Base-by-base conservation (phyloP, 2,329 filamentous ascomycete genomes). In the Arthrobotrys conoides region DNA sequence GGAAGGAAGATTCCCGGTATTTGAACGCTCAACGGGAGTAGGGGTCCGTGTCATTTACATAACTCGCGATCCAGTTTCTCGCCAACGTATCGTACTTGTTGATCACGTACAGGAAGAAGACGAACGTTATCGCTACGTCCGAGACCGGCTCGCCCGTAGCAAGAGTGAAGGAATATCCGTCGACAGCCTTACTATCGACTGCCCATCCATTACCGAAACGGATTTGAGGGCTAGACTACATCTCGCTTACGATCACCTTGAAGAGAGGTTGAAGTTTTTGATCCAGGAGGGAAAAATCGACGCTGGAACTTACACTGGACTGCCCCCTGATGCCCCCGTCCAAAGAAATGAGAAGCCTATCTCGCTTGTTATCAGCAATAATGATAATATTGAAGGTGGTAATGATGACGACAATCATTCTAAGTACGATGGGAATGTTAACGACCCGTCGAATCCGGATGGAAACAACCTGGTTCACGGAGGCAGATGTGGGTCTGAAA, bases 51-150 rank as follows among this genome's bases (percentile, higher is more conserved):
- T 68, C 18, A 61, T 67, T 2, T 73, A 73, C 18, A 18, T 53
- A n/a, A 68, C 61, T 3, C 38, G 63, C 5, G 71, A 73, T 18
- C 38, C 63, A 5, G 24, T 20, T 10, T 67, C 61, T 3, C n/a
- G 38, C 5, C 41, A 68, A 14, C 51, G 18, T 4, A 36, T 36
- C 12, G 33, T 24, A 4, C 41, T 67, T 6, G 63, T 67, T 5
- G 71, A 73, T 20, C 41, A n/a, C 14, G 63, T 67, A n/a, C 27
- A 30, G n/a, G 51, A 73, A 57, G 44, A 63, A 12, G 71, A 67
- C 46, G 63, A 61, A 20, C 20, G 71, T 24, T 68, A 73, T n/a
- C 61, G 14, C 6, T 73, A 59, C 5, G 61, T 67, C 3, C 20
- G 20, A 44, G 70, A 67, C 1, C 33, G 9, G 24, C 64, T 73